These are phyloP conservation scores for Parietichytrium sp. DNA, from an alignment of 108 stramenopile genomes.

Conservation along the genomic window DNA sequence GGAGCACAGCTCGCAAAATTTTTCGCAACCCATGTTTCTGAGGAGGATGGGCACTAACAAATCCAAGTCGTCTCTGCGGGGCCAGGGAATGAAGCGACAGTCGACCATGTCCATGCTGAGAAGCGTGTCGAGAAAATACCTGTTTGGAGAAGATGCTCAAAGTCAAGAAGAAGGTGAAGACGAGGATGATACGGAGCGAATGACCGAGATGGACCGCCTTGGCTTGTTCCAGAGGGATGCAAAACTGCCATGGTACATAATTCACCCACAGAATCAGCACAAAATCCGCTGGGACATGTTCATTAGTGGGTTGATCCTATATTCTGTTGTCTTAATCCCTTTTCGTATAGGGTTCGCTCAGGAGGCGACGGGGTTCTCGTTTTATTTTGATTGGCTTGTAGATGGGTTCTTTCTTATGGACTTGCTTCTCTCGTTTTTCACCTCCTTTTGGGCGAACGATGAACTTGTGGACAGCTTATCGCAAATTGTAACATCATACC, in stretches of 20 bases:
- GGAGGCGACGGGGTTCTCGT: background rate
- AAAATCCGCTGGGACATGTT: slow-evolving; percentile 60
- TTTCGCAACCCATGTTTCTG: too few species aligned
- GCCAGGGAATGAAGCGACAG: too few species aligned
- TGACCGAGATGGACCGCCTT: too few species aligned
- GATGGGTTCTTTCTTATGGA: slow-evolving; percentile 49
- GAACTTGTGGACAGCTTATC: slow-evolving; percentile 5
- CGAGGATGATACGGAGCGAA: too few species aligned
- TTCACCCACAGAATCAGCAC: slow-evolving; percentile 37
- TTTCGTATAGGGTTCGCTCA: slow-evolving; percentile 48
- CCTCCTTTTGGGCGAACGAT: slow-evolving; percentile 48
- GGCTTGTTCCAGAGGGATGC: too few species aligned
- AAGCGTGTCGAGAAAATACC: too few species aligned
- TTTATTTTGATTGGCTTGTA: background rate
- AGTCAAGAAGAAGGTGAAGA: too few species aligned
- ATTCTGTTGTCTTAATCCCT: slow-evolving; percentile 57
- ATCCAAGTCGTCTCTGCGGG: too few species aligned
- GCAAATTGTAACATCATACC: slow-evolving; percentile 42
- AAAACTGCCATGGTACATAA: background rate
- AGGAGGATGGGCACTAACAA: too few species aligned
- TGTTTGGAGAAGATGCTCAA: too few species aligned
- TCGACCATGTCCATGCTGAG: too few species aligned
- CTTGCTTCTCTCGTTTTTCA: slow-evolving; percentile 51
- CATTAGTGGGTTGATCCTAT: slow-evolving; percentile 49
- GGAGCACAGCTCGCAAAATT: too few species aligned